A percentile compares a stretch with the other conserved stretches of the same genome.
Evolutionary conservation across 2,329 filamentous ascomycete genomes (phyloP).

Genomic region (Aspergillus sp.): DNA sequence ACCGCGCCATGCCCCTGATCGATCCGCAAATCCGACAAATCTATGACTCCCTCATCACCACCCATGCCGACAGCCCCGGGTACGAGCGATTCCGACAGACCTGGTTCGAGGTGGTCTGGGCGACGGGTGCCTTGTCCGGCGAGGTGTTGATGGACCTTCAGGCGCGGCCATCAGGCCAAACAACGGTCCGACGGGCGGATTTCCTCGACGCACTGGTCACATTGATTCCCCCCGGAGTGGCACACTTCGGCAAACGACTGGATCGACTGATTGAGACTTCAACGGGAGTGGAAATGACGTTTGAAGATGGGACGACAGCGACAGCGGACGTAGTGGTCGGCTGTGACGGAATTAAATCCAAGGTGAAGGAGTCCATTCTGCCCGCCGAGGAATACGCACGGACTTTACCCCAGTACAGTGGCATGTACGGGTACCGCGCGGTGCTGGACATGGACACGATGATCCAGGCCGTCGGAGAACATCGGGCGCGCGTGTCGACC

Average conservation of each 20-base stretch:
- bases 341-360: constrained; percentile 35
- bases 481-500: constrained; percentile 28
- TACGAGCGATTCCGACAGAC: constrained; percentile 28
- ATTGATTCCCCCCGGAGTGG: constrained; percentile 26
- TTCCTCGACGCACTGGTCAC: constrained; percentile 34
- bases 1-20: constrained; percentile 55
- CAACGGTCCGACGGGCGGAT: constrained; percentile 30
- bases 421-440: constrained; percentile 34
- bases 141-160: constrained; percentile 28
- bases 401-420: constrained; percentile 3
- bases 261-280: constrained; percentile 15
- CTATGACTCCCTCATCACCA: constrained; percentile 31
- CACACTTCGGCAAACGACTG: constrained; percentile 36
- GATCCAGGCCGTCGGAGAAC: constrained; percentile 33
- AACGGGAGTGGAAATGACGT: constrained; percentile 21
- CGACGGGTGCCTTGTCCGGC: constrained; percentile 18
- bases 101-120: constrained; percentile 34
- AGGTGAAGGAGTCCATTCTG: constrained; percentile 27
- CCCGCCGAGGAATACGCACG: constrained; percentile 1
- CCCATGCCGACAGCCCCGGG: constrained; percentile 32
- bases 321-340: constrained; percentile 34
- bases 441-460: constrained; percentile 34
- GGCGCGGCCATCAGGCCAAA: constrained; percentile 29
- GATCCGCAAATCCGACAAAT: constrained; percentile 37
- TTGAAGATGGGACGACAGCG: constrained; percentile 30